phyloP scores from a whole-genome alignment of 768 basidiomycete species.

The Boletales sp. region DNA sequence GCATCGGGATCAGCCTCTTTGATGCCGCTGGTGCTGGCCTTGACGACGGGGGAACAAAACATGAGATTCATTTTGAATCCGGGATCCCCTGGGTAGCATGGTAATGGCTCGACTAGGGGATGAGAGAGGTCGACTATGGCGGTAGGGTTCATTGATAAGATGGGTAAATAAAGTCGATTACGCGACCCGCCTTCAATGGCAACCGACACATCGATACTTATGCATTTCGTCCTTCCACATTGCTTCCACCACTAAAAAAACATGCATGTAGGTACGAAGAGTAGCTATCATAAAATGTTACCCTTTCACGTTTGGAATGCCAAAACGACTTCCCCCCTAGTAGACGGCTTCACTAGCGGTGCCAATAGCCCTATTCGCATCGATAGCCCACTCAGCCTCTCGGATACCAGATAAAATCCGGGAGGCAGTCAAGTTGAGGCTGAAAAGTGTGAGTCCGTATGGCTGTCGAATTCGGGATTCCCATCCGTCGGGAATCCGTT shows the following conservation, averaged over 20 bases:
- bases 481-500: conserved; percentile 70
- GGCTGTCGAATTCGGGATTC: conserved; percentile 53
- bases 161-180: too few species aligned
- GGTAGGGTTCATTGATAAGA: conserved; percentile 9
- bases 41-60: conserved; percentile 15
- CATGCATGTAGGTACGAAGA: too few species aligned
- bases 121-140: conserved; percentile 28
- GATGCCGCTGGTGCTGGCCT: conserved; percentile 14
- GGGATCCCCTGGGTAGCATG: conserved; percentile 29
- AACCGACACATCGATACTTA: too few species aligned
- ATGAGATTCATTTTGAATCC: conserved; percentile 18
- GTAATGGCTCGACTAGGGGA: conserved; percentile 15
- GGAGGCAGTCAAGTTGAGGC: conserved; percentile 42
- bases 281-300: too few species aligned
- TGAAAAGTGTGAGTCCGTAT: conserved; percentile 55
- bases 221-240: too few species aligned
- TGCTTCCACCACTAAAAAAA: too few species aligned
- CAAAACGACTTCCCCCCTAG: not conserved
- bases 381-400: conserved; percentile 15
- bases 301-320: too few species aligned
- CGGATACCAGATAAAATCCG: conserved; percentile 10
- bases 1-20: not conserved
- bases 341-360: not conserved
- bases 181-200: too few species aligned
- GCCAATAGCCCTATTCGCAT: not conserved